A percentile compares a stretch with the other conserved stretches of the same genome.
phyloP scores from a whole-genome alignment of 169 alveolate genomes.

The Plasmodium berghei region DNA sequence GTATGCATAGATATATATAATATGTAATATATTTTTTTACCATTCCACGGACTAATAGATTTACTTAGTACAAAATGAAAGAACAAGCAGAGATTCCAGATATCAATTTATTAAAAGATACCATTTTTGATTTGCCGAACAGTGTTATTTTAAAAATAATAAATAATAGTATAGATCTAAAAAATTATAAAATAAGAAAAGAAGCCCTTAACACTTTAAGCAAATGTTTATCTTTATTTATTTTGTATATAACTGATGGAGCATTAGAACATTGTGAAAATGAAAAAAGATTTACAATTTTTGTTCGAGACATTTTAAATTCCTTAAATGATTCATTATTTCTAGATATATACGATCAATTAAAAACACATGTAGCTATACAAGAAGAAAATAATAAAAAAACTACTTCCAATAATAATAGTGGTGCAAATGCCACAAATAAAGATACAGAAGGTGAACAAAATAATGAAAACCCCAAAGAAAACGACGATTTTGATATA shows the following conservation, averaged over 20 bases:
- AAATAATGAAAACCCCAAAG: neutral
- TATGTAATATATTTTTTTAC: neutral
- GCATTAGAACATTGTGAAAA: constrained; percentile 61
- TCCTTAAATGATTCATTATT: constrained; percentile 60
- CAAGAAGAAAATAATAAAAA: constrained; percentile 60
- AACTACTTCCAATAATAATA: constrained; percentile 2
- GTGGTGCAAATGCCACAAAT: neutral
- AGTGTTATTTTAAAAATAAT: constrained; percentile 39
- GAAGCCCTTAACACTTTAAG: constrained; percentile 60
- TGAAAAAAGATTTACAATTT: constrained; percentile 48
- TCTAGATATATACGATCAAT: constrained; percentile 61
- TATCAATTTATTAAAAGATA: constrained; percentile 36
- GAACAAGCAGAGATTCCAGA: constrained; percentile 14
- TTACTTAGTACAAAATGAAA: constrained; percentile 30
- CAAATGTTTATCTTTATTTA: constrained; percentile 54
- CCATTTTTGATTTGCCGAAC: constrained; percentile 46
- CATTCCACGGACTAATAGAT: neutral
- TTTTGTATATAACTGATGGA: constrained; percentile 69
- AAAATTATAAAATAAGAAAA: constrained; percentile 30
- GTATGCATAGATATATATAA: neutral
- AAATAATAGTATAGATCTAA: constrained; percentile 34
- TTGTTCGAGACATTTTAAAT: constrained; percentile 46
- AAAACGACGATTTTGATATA: constrained; percentile 55
- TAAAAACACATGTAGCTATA: constrained; percentile 25
- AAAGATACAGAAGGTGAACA: neutral